Conservation (phyloP, 1,284 basidiomycete genomes). For the Cryptococcus floricola region DNA sequence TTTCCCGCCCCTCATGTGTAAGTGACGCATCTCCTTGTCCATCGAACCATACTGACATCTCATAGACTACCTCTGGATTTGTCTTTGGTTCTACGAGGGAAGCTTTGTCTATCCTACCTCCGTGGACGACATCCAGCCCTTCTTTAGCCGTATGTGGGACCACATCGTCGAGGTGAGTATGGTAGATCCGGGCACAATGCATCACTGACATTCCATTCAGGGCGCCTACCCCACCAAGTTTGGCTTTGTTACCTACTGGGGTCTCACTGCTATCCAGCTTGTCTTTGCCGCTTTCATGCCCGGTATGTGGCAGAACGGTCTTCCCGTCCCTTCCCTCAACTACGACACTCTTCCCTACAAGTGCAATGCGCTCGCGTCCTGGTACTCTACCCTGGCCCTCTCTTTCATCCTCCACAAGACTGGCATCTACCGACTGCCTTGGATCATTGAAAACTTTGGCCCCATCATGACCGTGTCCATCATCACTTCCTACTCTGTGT, state of each 20-base stretch:
- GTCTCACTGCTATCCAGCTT: conserved; percentile 85
- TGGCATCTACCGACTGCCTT: conserved; percentile 82
- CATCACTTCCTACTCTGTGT: conserved; percentile 80
- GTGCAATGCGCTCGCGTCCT: conserved; percentile 86
- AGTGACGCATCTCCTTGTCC: conserved; percentile 31
- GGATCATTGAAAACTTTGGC: conserved; percentile 95
- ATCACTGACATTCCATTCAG: conserved; percentile 49
- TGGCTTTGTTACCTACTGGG: conserved; percentile 83
- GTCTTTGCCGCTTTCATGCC: conserved; percentile 86
- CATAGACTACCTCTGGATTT: conserved; percentile 99
- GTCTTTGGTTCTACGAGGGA: conserved; percentile 94
- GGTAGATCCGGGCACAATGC: neutral
- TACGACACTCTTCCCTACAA: conserved; percentile 94
- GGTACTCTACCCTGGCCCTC: conserved; percentile 80
- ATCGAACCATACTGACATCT: conserved; percentile 38
- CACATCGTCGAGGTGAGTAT: conserved; percentile 69
- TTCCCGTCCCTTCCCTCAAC: conserved; percentile 83
- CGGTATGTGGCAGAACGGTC: conserved; percentile 76
- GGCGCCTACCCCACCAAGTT: conserved; percentile 86
- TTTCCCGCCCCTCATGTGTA: conserved; percentile 63
- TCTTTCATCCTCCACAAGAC: conserved; percentile 74
- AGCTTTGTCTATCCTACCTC: conserved; percentile 72
- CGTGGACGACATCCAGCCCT: conserved; percentile 69
- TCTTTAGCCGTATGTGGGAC: conserved; percentile 74
- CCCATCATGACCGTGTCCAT: conserved; percentile 94